phyloP scores from a whole-genome alignment of 2,329 filamentous ascomycete species.

The Tolypocladium endophyticum region DNA sequence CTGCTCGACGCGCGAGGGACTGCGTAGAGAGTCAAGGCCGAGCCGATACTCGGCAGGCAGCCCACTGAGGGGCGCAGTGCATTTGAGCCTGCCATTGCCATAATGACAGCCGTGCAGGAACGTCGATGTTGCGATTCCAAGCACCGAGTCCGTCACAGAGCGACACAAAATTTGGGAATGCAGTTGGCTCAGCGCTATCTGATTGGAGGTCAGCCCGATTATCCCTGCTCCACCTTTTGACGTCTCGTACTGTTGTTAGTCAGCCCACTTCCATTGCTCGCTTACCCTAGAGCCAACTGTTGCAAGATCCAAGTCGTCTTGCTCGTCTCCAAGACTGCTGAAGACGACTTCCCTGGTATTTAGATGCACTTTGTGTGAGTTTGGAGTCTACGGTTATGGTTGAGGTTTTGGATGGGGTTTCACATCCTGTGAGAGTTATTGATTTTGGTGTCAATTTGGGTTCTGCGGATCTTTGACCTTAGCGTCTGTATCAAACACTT shows the following conservation, averaged over 20 bases:
- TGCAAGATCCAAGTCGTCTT: too few species aligned
- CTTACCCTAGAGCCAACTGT: not conserved
- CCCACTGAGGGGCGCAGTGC: conserved; percentile 16
- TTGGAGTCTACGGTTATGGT: too few species aligned
- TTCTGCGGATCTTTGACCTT: too few species aligned
- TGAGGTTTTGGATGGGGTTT: too few species aligned
- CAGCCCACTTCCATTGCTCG: not conserved
- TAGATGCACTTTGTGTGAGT: too few species aligned
- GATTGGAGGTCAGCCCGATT: not conserved
- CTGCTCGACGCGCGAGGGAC: conserved; percentile 5
- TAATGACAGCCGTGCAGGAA: not conserved
- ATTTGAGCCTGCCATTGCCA: conserved; percentile 18
- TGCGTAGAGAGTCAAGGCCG: conserved; percentile 2
- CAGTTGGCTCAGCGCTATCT: not conserved
- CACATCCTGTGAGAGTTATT: too few species aligned
- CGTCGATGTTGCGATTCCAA: not conserved
- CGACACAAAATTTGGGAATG: conserved; percentile 1
- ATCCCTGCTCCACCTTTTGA: not conserved
- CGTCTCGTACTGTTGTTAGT: not conserved
- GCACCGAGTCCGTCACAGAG: not conserved
- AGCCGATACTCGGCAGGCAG: conserved; percentile 7
- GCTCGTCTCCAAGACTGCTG: too few species aligned
- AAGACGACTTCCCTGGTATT: too few species aligned
- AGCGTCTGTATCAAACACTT: too few species aligned
- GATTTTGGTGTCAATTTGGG: too few species aligned